Conservation (phyloP, 805 yeast species). For the Hanseniaspora opuntiae region DNA sequence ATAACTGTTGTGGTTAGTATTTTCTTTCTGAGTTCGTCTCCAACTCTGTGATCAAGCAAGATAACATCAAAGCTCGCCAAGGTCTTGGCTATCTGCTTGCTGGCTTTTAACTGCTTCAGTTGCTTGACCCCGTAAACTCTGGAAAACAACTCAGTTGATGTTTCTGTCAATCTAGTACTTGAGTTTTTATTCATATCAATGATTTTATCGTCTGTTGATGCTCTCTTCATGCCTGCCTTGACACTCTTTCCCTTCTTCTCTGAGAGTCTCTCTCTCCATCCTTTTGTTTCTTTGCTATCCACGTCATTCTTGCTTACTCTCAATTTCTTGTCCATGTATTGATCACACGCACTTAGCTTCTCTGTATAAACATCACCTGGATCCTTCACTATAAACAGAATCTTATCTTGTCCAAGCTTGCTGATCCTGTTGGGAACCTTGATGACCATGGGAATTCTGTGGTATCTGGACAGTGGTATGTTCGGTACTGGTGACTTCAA, state of each 20-base stretch:
- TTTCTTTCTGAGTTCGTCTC: slow-evolving; percentile 8
- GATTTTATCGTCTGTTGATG: not conserved
- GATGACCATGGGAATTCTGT: slow-evolving; percentile 40
- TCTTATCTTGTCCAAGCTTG: slow-evolving; percentile 33
- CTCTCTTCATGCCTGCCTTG: not conserved
- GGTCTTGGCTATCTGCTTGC: slow-evolving; percentile 3
- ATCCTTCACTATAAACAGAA: slow-evolving; percentile 59
- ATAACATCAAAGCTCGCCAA: slow-evolving; percentile 1
- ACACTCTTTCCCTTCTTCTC: slow-evolving; percentile 15
- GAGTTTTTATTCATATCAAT: slow-evolving; percentile 10
- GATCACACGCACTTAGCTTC: slow-evolving; percentile 25
- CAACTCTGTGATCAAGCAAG: slow-evolving; percentile 8
- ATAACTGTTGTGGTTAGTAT: slow-evolving; percentile 10
- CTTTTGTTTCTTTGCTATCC: not conserved
- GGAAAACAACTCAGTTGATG: slow-evolving; percentile 49
- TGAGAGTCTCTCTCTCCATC: slow-evolving; percentile 6
- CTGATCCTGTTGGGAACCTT: slow-evolving; percentile 44
- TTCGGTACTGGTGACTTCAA: slow-evolving; percentile 12
- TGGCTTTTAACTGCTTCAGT: slow-evolving; percentile 19
- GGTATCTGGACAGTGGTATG: slow-evolving; percentile 17
- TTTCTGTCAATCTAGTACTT: slow-evolving; percentile 22
- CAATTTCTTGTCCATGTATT: not conserved
- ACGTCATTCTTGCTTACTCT: not conserved
- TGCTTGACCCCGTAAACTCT: slow-evolving; percentile 49
- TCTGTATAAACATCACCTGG: slow-evolving; percentile 47